Conservation (phyloP, 768 basidiomycete genomes). For the Russula abietina region DNA sequence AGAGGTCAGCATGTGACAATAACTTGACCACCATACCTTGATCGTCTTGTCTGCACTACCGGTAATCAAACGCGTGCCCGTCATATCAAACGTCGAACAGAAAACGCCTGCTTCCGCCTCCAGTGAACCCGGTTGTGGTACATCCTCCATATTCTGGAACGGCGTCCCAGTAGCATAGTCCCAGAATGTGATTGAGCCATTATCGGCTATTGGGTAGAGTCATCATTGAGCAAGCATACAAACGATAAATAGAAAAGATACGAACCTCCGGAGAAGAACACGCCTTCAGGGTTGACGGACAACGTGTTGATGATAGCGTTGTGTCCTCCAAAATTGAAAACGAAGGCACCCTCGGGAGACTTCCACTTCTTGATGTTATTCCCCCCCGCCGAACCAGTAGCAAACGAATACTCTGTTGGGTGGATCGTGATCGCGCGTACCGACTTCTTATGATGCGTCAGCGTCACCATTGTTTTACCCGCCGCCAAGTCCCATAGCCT, state of each 20-base stretch:
- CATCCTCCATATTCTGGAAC: slow-evolving; percentile 90
- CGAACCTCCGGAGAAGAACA: slow-evolving; percentile 93
- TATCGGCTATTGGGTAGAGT: slow-evolving; percentile 59
- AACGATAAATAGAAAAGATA: slow-evolving; percentile 9
- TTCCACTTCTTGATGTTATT: slow-evolving; percentile 99
- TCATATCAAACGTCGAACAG: slow-evolving; percentile 94
- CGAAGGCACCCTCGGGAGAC: slow-evolving; percentile 92
- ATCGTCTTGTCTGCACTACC: slow-evolving; percentile 99
- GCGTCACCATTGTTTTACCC: slow-evolving; percentile 90
- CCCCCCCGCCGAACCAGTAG: slow-evolving; percentile 92
- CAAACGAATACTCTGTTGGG: slow-evolving; percentile 95
- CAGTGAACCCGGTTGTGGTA: slow-evolving; percentile 95
- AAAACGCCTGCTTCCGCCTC: slow-evolving; percentile 97
- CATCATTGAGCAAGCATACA: not conserved
- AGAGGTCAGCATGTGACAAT: not conserved
- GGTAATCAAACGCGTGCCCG: slow-evolving; percentile 89
- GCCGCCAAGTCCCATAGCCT: slow-evolving; percentile 98
- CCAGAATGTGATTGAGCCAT: slow-evolving; percentile 88
- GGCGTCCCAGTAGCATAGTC: slow-evolving; percentile 92
- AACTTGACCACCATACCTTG: slow-evolving; percentile 55
- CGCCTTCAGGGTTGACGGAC: slow-evolving; percentile 90
- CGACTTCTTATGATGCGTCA: slow-evolving; percentile 99
- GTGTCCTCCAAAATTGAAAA: slow-evolving; percentile 94
- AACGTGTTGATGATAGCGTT: slow-evolving; percentile 97
- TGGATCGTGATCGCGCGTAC: slow-evolving; percentile 92